A percentile compares a stretch with the other conserved stretches of the same genome.
phyloP scores from a whole-genome alignment of 2,329 filamentous ascomycete species.

The Paraconiothyrium sp. region DNA sequence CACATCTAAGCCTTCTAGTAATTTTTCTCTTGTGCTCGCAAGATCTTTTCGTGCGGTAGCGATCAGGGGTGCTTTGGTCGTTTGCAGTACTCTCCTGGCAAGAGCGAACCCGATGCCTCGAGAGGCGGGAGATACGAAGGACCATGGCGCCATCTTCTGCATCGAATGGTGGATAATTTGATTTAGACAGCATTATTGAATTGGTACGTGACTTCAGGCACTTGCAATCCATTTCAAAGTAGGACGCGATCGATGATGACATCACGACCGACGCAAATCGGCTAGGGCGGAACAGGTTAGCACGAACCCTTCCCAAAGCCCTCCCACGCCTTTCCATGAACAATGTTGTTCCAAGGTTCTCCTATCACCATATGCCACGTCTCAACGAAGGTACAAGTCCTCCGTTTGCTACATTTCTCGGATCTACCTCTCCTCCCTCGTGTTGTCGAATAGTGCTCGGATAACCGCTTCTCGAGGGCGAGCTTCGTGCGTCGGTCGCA shows the following conservation, averaged over 20 bases:
- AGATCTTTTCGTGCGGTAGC: slow-evolving; percentile 67
- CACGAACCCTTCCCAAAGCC: not conserved
- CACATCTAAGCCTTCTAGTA: slow-evolving; percentile 62
- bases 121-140: slow-evolving; percentile 67
- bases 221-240: slow-evolving; percentile 16
- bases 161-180: not conserved
- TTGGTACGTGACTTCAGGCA: slow-evolving; percentile 5
- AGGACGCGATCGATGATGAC: slow-evolving; percentile 44
- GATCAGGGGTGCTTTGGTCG: slow-evolving; percentile 66
- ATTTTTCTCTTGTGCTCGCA: slow-evolving; percentile 57
- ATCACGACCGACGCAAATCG: slow-evolving; percentile 36
- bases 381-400: no score
- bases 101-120: slow-evolving; percentile 71
- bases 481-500: no score
- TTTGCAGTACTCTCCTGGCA: slow-evolving; percentile 65
- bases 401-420: no score
- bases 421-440: no score
- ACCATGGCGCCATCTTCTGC: slow-evolving; percentile 55
- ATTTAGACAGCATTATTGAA: slow-evolving; percentile 20
- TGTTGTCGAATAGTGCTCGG: no score
- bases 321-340: no score
- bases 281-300: slow-evolving; percentile 12
- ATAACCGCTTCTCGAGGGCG: no score
- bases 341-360: no score
- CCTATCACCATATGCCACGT: no score